Evolutionary conservation across 805 yeast species (phyloP).

Genomic region (Yamadazyma insecticola): DNA sequence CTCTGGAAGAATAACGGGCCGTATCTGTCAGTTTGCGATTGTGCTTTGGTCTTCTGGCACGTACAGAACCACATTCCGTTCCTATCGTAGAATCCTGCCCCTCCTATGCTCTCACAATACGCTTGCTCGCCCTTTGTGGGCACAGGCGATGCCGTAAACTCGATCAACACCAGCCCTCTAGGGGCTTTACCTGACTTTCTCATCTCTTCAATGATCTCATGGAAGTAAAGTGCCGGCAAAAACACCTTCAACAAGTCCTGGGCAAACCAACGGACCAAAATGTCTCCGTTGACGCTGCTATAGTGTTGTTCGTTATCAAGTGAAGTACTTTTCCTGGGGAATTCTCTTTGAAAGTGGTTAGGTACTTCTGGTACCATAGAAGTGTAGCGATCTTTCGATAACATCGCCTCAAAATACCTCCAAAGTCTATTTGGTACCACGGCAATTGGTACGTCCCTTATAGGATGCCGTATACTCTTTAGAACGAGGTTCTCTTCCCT

Average conservation of each 20-base stretch:
- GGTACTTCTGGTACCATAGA: conserved; percentile 10
- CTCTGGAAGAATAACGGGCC: conserved; percentile 13
- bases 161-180: conserved; percentile 3
- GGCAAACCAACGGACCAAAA: conserved; percentile 16
- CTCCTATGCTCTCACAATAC: conserved; percentile 9
- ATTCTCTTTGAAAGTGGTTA: conserved; percentile 12
- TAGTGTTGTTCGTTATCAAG: conserved; percentile 17
- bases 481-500: conserved; percentile 13
- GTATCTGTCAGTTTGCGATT: conserved; percentile 7
- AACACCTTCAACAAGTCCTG: conserved; percentile 12
- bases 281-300: conserved; percentile 11
- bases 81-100: conserved; percentile 15
- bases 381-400: conserved; percentile 1
- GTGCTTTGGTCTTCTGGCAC: conserved; percentile 5
- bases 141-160: conserved; percentile 13
- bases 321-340: conserved; percentile 15
- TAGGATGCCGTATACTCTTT: conserved; percentile 5
- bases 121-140: conserved; percentile 14
- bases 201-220: conserved; percentile 12
- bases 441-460: not conserved
- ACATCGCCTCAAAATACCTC: not conserved
- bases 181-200: conserved; percentile 5
- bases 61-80: conserved; percentile 18
- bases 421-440: too few relatives aligned
- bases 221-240: conserved; percentile 16